These are phyloP conservation scores for Fusarium zealandicum DNA, from an alignment of 2,329 filamentous ascomycete genomes.

Conservation along the genomic window DNA sequence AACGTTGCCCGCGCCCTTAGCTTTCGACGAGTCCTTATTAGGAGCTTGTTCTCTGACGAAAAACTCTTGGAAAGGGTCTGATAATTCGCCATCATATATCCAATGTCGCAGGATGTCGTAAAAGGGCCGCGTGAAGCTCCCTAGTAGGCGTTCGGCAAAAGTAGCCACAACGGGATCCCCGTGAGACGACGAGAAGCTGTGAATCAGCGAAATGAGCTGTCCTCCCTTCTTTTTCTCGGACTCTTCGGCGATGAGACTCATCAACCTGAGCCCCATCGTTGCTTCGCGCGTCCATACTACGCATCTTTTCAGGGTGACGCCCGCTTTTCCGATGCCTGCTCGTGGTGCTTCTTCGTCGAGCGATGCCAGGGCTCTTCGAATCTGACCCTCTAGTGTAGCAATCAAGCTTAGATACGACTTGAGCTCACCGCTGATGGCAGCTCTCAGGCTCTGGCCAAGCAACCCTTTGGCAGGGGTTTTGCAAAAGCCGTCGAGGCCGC, in stretches of 20 bases:
- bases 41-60: slow-evolving; percentile 84
- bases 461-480: slow-evolving; percentile 82
- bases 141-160: slow-evolving; percentile 88
- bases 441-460: slow-evolving; percentile 89
- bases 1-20: slow-evolving; percentile 79
- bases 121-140: slow-evolving; percentile 89
- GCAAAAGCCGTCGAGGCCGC: slow-evolving; percentile 79
- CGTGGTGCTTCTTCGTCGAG: slow-evolving; percentile 73
- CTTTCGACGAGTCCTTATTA: slow-evolving; percentile 57
- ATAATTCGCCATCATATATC: slow-evolving; percentile 98
- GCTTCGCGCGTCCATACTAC: slow-evolving; percentile 98
- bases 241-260: slow-evolving; percentile 94
- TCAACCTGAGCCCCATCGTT: slow-evolving; percentile 90
- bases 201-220: slow-evolving; percentile 91
- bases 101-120: slow-evolving; percentile 95
- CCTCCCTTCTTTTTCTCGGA: slow-evolving; percentile 84
- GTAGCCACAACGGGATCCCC: slow-evolving; percentile 93
- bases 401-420: slow-evolving; percentile 90
- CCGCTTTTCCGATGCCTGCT: slow-evolving; percentile 79
- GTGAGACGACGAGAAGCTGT: slow-evolving; percentile 90
- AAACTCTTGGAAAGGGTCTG: slow-evolving; percentile 95
- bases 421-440: slow-evolving; percentile 84
- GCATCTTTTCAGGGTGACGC: slow-evolving; percentile 92
- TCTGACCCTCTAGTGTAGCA: slow-evolving; percentile 91
- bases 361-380: slow-evolving; percentile 78